Base-by-base conservation (phyloP, 139 green algal genomes). In the Micromonas commoda region DNA sequence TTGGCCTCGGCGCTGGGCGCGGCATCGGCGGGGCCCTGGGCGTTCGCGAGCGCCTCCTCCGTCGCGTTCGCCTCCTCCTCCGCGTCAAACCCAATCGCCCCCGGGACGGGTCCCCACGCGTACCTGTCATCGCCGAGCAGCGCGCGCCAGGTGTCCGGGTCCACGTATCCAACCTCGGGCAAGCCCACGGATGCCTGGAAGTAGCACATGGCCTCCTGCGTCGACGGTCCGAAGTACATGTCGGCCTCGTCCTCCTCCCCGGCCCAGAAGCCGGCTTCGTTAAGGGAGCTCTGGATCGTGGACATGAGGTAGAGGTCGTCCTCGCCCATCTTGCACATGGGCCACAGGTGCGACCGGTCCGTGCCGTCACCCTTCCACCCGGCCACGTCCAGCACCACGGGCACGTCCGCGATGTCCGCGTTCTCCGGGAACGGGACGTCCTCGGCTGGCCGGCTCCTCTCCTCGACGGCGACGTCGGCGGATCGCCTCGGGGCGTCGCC, bases 191-290 rank as follows among this genome's bases (percentile, higher is more conserved):
- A 35, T 16, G 28, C 63, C 52, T 80, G 76, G 37, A 75, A 80
- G 52, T 57, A 75, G 33, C 29, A n/a, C 34, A 80, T 24, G n/a
- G 76, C 76, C n/a, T 80, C 76, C 32, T 80, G 19, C 53, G 76
- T 80, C 9, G 31, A 34, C 26, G 28, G 5, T 1, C 45, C 63
- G 37, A 80, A 80, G 68, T 66, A 64, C 63, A 73, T 75, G n/a
- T 80, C 76, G 21, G 66, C 64, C 64, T 34, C 24, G 60, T 79
- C 73, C 21, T 79, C 73, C 24, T 79, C 73, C 4, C 73, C 73
- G 16, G 31, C 52, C 71, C 71, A 77, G 53, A 69, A 77, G 19
- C 71, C 71, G 28, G 1, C 24, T 1, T 77, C 68, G 21, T 39
- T 63, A 9, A 75, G 26, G 37, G 31, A n/a, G n/a, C n/a, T n/a